phyloP scores from a whole-genome alignment of 2,329 filamentous ascomycete species.

The Fusarium ramigenum region DNA sequence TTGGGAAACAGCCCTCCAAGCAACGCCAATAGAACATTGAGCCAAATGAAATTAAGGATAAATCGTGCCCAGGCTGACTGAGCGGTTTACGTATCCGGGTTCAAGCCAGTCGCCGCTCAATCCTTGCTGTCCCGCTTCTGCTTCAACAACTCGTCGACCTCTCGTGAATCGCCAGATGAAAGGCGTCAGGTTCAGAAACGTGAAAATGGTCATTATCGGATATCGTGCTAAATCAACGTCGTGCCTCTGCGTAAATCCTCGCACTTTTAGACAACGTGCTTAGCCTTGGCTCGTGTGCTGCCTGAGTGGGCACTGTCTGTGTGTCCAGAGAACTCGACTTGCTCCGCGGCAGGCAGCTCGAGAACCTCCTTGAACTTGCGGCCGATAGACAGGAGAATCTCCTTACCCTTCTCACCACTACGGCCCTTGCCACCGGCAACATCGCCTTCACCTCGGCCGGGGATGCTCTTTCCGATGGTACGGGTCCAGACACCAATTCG shows the following conservation, averaged over 20 bases:
- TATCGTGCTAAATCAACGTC: slow-evolving; percentile 42
- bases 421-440: slow-evolving; percentile 81
- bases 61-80: slow-evolving; percentile 24
- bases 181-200: slow-evolving; percentile 31
- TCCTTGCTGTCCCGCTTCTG: slow-evolving; percentile 17
- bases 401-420: slow-evolving; percentile 81
- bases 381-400: slow-evolving; percentile 85
- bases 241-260: slow-evolving; percentile 25
- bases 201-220: slow-evolving; percentile 39
- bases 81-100: slow-evolving; percentile 2
- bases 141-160: slow-evolving; percentile 18
- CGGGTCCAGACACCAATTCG: slow-evolving; percentile 97
- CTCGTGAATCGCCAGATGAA: slow-evolving; percentile 23
- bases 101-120: slow-evolving; percentile 17
- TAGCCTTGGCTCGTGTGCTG: slow-evolving; percentile 95
- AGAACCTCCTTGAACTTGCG: slow-evolving; percentile 92
- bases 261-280: slow-evolving; percentile 76
- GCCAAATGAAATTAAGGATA: slow-evolving; percentile 33
- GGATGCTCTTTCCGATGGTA: slow-evolving; percentile 86
- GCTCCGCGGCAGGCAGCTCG: slow-evolving; percentile 77
- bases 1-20: slow-evolving; percentile 40
- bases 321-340: slow-evolving; percentile 95
- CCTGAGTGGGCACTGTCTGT: slow-evolving; percentile 92
- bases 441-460: slow-evolving; percentile 77
- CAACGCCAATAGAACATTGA: slow-evolving; percentile 48